Base-by-base conservation (phyloP, 768 basidiomycete species). In the Strobilomyces dryophilus region DNA sequence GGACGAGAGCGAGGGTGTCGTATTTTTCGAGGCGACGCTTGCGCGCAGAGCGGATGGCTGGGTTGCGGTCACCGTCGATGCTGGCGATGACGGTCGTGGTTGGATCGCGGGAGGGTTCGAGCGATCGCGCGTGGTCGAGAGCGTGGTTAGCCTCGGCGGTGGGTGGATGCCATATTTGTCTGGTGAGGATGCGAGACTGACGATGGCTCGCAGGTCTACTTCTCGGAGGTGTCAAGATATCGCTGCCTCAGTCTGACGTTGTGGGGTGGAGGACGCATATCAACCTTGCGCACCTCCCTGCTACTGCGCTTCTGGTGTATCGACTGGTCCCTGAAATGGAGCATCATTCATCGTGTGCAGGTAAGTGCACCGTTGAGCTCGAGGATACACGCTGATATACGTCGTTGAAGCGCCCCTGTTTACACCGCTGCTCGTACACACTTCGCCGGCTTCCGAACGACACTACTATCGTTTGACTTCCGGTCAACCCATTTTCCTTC, bases 1-100 rank as follows among this genome's bases (percentile, higher is more conserved):
- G 0, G 86, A 88, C 48, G 87, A 92, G 64, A 86, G 84, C 9
- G 88, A 89, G 52, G 88, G 87, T 0, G 73, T 85, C 2, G 84
- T 84, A 5, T 69, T 84, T 24, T 89, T 80, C 60, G 83, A 86
- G 61, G 78, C 76, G 10, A 68, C 75, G 37, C 40, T 85, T 17
- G 59, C 68, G 2, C 27, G 8, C 39, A 61, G 35, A 6, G 43
- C 53, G 17, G 54, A 59, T 11, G 65, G 67, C 7, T 82, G 78
- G 76, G 65, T 91, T 6, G 85, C 77, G 2, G 71, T 91, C 37
- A 70, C 63, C 26, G 61, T 85, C 21, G 75, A 82, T 12, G 70
- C 73, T 37, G 66, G 72, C 46, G 77, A 73, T 9, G 76, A 80
- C 47, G 79, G 76, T 7, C 70, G 68, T 31, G 83, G 86, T 15